phyloP scores from a whole-genome alignment of 768 basidiomycete species.

The Serendipita sp. region DNA sequence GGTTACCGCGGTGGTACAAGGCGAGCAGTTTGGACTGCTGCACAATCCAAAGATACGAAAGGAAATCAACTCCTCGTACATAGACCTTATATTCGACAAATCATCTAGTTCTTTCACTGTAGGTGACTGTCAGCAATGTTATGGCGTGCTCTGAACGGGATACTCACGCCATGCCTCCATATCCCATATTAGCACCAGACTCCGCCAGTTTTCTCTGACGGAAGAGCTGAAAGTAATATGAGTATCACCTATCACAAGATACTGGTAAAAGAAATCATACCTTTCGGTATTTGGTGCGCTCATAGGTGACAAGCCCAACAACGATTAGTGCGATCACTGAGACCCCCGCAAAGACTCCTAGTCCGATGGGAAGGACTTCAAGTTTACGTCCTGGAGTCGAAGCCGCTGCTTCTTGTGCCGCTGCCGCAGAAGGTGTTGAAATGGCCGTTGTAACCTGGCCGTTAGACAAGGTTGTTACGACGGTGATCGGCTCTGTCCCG shows the following conservation, averaged over 20 bases:
- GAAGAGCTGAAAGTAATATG: conserved; percentile 36
- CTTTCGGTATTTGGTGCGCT: conserved; percentile 75
- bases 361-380: conserved; percentile 64
- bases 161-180: conserved; percentile 37
- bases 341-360: conserved; percentile 73
- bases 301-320: conserved; percentile 71
- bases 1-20: no score
- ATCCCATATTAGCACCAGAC: conserved; percentile 38
- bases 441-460: not conserved
- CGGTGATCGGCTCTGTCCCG: not conserved
- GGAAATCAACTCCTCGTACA: no score
- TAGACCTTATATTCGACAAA: no score
- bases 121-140: no score
- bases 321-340: conserved; percentile 69
- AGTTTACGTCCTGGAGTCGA: conserved; percentile 55
- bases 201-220: conserved; percentile 58
- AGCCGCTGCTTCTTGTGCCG: conserved; percentile 26
- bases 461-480: conserved; percentile 3
- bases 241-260: conserved; percentile 1
- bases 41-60: no score
- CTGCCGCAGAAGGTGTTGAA: conserved; percentile 11
- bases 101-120: no score
- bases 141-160: not conserved
- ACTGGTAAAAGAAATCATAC: conserved; percentile 24
- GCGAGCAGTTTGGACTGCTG: no score